These are phyloP conservation scores for Blastobotrys mokoenaii DNA, from an alignment of 805 yeast genomes.

Conservation along the genomic window DNA sequence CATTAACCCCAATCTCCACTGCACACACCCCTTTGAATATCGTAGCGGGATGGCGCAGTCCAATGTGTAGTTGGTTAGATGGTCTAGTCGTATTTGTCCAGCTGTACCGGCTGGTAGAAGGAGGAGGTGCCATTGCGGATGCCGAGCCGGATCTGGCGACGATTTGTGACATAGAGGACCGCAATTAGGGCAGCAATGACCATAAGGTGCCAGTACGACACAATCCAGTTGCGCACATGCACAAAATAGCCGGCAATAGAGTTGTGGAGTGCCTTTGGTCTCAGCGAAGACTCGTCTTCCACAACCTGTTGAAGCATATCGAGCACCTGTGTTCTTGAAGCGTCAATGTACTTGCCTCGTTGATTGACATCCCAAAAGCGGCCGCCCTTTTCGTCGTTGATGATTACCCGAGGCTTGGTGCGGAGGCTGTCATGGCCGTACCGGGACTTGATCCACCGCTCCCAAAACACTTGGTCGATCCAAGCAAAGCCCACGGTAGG, in stretches of 20 bases:
- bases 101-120: no score
- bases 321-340: conserved; percentile 17
- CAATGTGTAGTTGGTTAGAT: no score
- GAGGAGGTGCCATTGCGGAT: no score
- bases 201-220: neutral
- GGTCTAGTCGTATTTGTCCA: no score
- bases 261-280: conserved; percentile 6
- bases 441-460: conserved; percentile 25
- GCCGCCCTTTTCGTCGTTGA: conserved; percentile 23
- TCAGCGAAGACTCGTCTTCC: conserved; percentile 4
- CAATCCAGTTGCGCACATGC: neutral
- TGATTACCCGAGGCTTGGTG: conserved; percentile 20
- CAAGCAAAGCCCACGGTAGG: conserved; percentile 28
- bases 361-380: conserved; percentile 25
- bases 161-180: neutral
- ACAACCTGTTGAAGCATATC: conserved; percentile 15
- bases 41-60: no score
- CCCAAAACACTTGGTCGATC: conserved; percentile 30
- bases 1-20: no score
- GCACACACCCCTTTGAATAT: no score
- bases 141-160: neutral
- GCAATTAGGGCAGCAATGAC: neutral
- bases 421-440: conserved; percentile 21
- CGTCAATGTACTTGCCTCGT: conserved; percentile 18
- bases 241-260: conserved; percentile 4